Evolutionary conservation across 495 filamentous ascomycete genomes (phyloP).

Genomic region (Penicillium bovifimosum): DNA sequence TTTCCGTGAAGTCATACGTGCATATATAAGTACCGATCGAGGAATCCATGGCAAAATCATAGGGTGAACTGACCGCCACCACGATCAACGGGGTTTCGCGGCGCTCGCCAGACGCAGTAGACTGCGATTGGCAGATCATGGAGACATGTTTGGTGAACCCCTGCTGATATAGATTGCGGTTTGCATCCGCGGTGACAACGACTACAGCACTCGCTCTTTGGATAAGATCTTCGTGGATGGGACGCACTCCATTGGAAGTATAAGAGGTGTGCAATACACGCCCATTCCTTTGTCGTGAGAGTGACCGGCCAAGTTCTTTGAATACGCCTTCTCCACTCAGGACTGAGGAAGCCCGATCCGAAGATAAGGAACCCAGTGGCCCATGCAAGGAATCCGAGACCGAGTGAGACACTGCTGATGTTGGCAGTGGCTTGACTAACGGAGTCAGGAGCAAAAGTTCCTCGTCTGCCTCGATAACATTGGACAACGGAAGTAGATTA

Average conservation of each 20-base stretch:
- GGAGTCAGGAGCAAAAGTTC: slow-evolving; percentile 80
- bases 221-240: slow-evolving; percentile 84
- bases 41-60: slow-evolving; percentile 90
- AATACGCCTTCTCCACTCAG: slow-evolving; percentile 87
- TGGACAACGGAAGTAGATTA: slow-evolving; percentile 69
- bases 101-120: slow-evolving; percentile 48
- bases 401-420: slow-evolving; percentile 62
- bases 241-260: slow-evolving; percentile 81
- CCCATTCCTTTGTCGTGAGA: slow-evolving; percentile 74
- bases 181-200: slow-evolving; percentile 83
- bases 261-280: slow-evolving; percentile 87
- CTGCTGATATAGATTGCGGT: slow-evolving; percentile 82
- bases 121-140: slow-evolving; percentile 82
- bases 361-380: slow-evolving; percentile 50
- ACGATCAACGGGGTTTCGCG: slow-evolving; percentile 67
- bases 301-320: slow-evolving; percentile 70
- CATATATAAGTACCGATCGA: slow-evolving; percentile 83
- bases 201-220: slow-evolving; percentile 80
- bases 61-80: slow-evolving; percentile 85
- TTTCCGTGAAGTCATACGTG: slow-evolving; percentile 92
- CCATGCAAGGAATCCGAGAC: slow-evolving; percentile 45
- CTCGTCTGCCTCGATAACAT: slow-evolving; percentile 71
- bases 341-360: slow-evolving; percentile 60
- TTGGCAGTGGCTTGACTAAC: slow-evolving; percentile 77
- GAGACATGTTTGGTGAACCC: slow-evolving; percentile 89